Percentiles rank a stretch among this genome's conserved stretches.
phyloP scores from a whole-genome alignment of 345 rosid genomes.

The Salix viminalis region DNA sequence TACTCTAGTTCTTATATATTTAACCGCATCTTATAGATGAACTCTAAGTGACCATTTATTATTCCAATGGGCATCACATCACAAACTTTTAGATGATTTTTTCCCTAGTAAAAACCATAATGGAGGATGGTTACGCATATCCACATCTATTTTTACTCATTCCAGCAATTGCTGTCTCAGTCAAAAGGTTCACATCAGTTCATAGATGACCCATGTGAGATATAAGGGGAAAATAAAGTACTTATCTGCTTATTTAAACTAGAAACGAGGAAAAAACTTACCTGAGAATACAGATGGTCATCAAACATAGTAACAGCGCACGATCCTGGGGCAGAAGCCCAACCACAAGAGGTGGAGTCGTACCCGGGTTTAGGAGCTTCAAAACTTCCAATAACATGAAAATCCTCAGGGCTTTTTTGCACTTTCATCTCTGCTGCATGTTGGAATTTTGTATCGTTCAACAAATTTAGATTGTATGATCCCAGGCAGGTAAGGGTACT shows the following conservation, averaged over 20 bases:
- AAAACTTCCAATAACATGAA: slow-evolving; percentile 51
- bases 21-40: neutral
- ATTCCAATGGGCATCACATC: neutral
- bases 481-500: slow-evolving; percentile 39
- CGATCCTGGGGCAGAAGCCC: slow-evolving; percentile 56
- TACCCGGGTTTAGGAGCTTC: slow-evolving; percentile 48
- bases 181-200: neutral
- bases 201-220: neutral
- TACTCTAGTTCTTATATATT: neutral
- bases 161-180: neutral
- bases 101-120: neutral
- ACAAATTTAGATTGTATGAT: slow-evolving; percentile 40
- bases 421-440: slow-evolving; percentile 43
- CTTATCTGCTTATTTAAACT: neutral
- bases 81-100: neutral
- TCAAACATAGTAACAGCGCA: slow-evolving; percentile 55
- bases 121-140: neutral
- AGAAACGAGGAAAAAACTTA: slow-evolving; percentile 8
- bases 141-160: neutral
- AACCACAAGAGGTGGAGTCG: slow-evolving; percentile 40
- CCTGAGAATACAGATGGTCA: slow-evolving; percentile 52
- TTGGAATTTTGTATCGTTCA: slow-evolving; percentile 46
- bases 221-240: neutral
- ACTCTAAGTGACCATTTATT: neutral
- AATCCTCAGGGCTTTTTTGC: slow-evolving; percentile 48